A percentile compares a stretch with the other conserved stretches of the same genome.
Evolutionary conservation across 257 asterid species (phyloP).

Genomic region (Parsonsia alboflavescens): DNA sequence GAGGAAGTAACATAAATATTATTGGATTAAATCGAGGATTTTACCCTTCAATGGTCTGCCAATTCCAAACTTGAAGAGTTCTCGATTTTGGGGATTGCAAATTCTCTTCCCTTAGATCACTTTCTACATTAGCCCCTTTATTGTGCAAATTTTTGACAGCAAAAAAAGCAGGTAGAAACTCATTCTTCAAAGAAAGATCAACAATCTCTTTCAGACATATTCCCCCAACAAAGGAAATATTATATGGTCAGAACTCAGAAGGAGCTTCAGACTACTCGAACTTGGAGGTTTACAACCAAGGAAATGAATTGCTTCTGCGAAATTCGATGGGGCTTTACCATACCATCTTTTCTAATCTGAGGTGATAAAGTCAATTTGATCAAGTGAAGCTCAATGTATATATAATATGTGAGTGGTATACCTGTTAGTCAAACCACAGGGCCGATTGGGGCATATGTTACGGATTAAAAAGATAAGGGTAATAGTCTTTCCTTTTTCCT

Average conservation of each 20-base stretch:
- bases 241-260: not conserved
- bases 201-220: not conserved
- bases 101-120: not conserved
- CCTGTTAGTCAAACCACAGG: slow-evolving; percentile 5
- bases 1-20: too few relatives aligned
- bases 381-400: slow-evolving; percentile 7
- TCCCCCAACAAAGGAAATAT: not conserved
- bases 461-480: slow-evolving; percentile 47
- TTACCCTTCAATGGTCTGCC: too few relatives aligned
- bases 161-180: not conserved
- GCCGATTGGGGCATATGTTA: not conserved
- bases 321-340: slow-evolving; percentile 8
- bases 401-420: slow-evolving; percentile 16
- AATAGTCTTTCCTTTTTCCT: slow-evolving; percentile 62
- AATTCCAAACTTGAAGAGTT: too few relatives aligned
- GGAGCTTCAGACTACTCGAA: not conserved
- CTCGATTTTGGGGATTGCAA: not conserved
- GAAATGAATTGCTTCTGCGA: slow-evolving; percentile 15
- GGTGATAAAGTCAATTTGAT: slow-evolving; percentile 12
- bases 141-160: not conserved
- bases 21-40: too few relatives aligned
- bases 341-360: slow-evolving; percentile 21
- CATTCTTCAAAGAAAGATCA: not conserved
- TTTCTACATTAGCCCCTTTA: not conserved
- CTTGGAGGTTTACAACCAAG: slow-evolving; percentile 1